Evolutionary conservation across 163 green algal genomes (phyloP).

Genomic region (Chloroidium sp.): DNA sequence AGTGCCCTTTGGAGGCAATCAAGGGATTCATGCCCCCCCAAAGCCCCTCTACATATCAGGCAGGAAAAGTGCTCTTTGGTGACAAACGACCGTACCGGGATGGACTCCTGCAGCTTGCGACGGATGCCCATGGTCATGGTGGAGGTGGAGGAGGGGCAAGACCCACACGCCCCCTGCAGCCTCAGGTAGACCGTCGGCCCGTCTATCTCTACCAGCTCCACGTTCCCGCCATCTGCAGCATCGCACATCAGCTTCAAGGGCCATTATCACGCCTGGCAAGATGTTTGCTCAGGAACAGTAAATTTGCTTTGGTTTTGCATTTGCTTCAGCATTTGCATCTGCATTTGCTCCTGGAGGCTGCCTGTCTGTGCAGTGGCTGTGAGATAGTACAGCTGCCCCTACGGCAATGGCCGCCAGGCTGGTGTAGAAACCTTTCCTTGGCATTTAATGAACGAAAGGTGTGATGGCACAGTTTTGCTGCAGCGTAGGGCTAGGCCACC

Average conservation of each 20-base stretch:
- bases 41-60: too few relatives aligned
- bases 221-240: constrained; percentile 82
- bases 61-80: too few relatives aligned
- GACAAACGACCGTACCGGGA: constrained; percentile 45
- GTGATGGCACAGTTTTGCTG: too few relatives aligned
- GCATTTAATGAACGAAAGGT: too few relatives aligned
- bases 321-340: not conserved
- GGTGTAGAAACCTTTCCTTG: too few relatives aligned
- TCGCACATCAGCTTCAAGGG: not conserved
- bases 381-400: too few relatives aligned
- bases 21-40: too few relatives aligned
- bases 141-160: constrained; percentile 80
- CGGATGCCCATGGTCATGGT: constrained; percentile 99
- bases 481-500: too few relatives aligned
- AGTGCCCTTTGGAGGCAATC: too few relatives aligned
- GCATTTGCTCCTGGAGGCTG: not conserved
- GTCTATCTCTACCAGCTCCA: constrained; percentile 94
- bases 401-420: too few relatives aligned
- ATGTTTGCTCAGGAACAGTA: not conserved
- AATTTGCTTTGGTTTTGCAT: constrained; percentile 1
- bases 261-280: not conserved
- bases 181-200: constrained; percentile 71
- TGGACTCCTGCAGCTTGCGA: constrained; percentile 77
- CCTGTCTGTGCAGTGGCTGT: too few relatives aligned
- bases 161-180: constrained; percentile 90